phyloP scores from a whole-genome alignment of 2,329 filamentous ascomycete genomes.

The Stemphylium beticola region DNA sequence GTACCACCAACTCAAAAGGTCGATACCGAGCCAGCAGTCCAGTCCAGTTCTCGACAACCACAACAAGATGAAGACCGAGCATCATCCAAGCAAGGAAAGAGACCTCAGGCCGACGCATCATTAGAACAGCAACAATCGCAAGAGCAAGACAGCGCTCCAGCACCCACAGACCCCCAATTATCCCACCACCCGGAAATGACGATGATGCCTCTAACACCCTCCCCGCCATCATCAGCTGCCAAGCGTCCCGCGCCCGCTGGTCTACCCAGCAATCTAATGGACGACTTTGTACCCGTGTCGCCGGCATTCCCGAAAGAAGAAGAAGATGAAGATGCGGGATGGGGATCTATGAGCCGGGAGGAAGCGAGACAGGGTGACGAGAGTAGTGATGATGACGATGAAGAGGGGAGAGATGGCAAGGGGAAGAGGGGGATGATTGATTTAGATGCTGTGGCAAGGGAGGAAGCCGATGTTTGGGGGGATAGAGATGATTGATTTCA shows the following conservation, averaged over 20 bases:
- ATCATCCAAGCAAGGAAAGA: slow-evolving; percentile 4
- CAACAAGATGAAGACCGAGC: background rate
- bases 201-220: slow-evolving; percentile 42
- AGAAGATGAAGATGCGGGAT: slow-evolving; percentile 42
- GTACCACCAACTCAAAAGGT: slow-evolving; percentile 33
- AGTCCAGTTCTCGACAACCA: slow-evolving; percentile 2
- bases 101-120: background rate
- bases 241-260: slow-evolving; percentile 26
- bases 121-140: background rate
- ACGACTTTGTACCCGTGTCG: slow-evolving; percentile 42
- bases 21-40: slow-evolving; percentile 2
- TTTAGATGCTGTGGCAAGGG: slow-evolving; percentile 43
- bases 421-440: slow-evolving; percentile 33
- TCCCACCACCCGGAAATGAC: slow-evolving; percentile 37
- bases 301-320: slow-evolving; percentile 24
- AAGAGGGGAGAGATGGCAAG: slow-evolving; percentile 15
- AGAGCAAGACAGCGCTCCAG: background rate
- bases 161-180: slow-evolving; percentile 11
- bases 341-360: slow-evolving; percentile 40
- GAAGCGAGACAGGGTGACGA: slow-evolving; percentile 25
- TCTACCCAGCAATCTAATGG: slow-evolving; percentile 43
- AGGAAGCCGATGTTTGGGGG: slow-evolving; percentile 47
- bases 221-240: slow-evolving; percentile 16
- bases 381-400: slow-evolving; percentile 26
- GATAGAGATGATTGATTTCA: slow-evolving; percentile 31